Conservation (phyloP, 306 rosid species). For the Fragaria nilgerrensis region DNA sequence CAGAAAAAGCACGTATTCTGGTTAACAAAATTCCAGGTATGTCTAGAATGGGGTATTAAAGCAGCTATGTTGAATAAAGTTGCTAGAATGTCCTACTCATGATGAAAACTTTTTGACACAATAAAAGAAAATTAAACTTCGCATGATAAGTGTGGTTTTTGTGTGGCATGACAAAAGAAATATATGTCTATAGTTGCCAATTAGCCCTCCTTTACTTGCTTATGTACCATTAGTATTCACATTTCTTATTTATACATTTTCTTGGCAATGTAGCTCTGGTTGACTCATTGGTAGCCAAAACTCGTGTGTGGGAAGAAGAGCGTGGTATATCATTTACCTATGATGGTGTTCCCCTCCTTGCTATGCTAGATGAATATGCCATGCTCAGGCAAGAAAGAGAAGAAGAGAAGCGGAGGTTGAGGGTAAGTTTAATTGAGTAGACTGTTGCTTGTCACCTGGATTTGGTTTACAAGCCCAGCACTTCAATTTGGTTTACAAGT, state of each 20-base stretch:
- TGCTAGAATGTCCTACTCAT: background rate
- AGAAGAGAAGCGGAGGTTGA: slow-evolving; percentile 91
- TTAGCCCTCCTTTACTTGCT: slow-evolving; percentile 21
- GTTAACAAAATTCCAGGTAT: slow-evolving; percentile 96
- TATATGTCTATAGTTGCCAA: background rate
- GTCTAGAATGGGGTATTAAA: slow-evolving; percentile 18
- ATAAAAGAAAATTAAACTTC: background rate
- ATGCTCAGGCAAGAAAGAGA: slow-evolving; percentile 98
- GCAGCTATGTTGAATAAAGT: background rate
- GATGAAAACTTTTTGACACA: background rate
- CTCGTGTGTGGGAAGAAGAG: slow-evolving; percentile 96
- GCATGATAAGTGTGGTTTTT: background rate
- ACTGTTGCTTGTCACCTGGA: slow-evolving; percentile 9
- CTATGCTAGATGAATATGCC: slow-evolving; percentile 97
- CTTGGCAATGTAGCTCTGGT: slow-evolving; percentile 70
- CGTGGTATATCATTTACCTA: slow-evolving; percentile 72
- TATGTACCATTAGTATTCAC: background rate
- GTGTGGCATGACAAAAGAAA: background rate
- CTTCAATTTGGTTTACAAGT: background rate
- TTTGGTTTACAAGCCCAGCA: background rate
- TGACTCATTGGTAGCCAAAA: slow-evolving; percentile 87
- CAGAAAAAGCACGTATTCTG: slow-evolving; percentile 92
- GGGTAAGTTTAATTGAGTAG: slow-evolving; percentile 46
- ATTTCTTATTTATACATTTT: slow-evolving; percentile 16
- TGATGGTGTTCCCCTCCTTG: slow-evolving; percentile 96